A percentile compares a stretch with the other conserved stretches of the same genome.
These are phyloP conservation scores for Trichoderma harzianum DNA, from an alignment of 2,329 filamentous ascomycete species.

Conservation along the genomic window DNA sequence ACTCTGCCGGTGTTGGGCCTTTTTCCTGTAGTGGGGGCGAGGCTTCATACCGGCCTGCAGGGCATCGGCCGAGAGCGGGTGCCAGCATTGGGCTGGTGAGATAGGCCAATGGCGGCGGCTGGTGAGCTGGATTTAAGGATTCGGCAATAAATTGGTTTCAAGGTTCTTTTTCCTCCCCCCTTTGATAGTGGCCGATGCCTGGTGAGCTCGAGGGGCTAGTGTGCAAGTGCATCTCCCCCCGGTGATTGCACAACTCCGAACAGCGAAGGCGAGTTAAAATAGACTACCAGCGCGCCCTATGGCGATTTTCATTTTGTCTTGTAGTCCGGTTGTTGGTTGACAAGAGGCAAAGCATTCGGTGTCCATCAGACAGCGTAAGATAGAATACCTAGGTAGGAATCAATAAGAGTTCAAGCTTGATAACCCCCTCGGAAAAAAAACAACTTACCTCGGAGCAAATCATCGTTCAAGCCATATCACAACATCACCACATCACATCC, in stretches of 20 bases:
- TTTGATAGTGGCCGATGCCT: background rate
- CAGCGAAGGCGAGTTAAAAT: background rate
- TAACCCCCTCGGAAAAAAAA: background rate
- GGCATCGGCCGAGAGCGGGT: conserved; percentile 16
- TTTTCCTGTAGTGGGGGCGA: background rate
- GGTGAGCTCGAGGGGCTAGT: background rate
- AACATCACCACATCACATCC: background rate
- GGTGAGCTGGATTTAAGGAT: background rate
- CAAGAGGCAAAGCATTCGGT: background rate
- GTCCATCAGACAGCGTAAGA: background rate
- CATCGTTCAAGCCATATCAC: background rate
- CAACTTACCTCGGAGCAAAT: background rate
- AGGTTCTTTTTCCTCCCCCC: background rate
- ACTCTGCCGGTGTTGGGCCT: background rate
- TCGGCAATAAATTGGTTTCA: background rate
- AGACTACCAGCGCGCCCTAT: background rate
- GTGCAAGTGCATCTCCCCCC: background rate
- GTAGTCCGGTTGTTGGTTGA: background rate
- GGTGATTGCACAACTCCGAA: background rate
- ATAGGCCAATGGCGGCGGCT: background rate
- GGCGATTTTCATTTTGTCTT: background rate
- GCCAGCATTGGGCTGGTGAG: conserved; percentile 2
- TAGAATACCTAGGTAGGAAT: background rate
- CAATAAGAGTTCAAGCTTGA: background rate
- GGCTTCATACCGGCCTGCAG: conserved; percentile 1